Evolutionary conservation across 257 asterid genomes (phyloP).

Genomic region (Plantago elongata): DNA sequence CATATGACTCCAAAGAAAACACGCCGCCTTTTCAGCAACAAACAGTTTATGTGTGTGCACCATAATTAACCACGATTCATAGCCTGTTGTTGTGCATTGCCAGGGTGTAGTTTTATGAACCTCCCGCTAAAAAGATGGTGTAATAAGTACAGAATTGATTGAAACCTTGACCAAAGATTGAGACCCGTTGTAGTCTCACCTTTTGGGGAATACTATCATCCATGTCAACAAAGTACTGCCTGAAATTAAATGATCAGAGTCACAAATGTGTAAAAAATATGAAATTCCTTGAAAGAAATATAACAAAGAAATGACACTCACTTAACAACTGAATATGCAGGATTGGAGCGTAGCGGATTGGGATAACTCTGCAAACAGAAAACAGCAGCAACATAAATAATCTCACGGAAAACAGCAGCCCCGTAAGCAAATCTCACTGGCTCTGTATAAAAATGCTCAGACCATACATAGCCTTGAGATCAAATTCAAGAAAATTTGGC

Average conservation of each 20-base stretch:
- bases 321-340: conserved; percentile 64
- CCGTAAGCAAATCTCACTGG: not conserved
- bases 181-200: conserved; percentile 30
- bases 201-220: conserved; percentile 56
- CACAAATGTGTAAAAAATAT: conserved; percentile 9
- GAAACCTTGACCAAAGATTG: conserved; percentile 13
- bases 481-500: no score
- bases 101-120: not conserved
- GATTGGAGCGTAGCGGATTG: conserved; percentile 55
- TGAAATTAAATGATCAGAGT: conserved; percentile 25
- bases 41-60: no score
- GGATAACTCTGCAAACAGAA: conserved; percentile 45
- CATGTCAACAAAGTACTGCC: conserved; percentile 62
- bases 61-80: conserved; percentile 8
- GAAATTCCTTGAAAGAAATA: not conserved
- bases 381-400: conserved; percentile 24
- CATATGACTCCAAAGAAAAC: no score
- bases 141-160: conserved; percentile 6
- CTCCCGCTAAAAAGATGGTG: not conserved
- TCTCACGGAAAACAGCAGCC: conserved; percentile 27
- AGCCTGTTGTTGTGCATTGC: not conserved
- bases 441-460: not conserved
- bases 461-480: not conserved
- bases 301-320: conserved; percentile 22
- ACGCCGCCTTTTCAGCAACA: no score